Evolutionary conservation across 192 early-diverging fungal species (phyloP).

Genomic region (Dissophora ornata): DNA sequence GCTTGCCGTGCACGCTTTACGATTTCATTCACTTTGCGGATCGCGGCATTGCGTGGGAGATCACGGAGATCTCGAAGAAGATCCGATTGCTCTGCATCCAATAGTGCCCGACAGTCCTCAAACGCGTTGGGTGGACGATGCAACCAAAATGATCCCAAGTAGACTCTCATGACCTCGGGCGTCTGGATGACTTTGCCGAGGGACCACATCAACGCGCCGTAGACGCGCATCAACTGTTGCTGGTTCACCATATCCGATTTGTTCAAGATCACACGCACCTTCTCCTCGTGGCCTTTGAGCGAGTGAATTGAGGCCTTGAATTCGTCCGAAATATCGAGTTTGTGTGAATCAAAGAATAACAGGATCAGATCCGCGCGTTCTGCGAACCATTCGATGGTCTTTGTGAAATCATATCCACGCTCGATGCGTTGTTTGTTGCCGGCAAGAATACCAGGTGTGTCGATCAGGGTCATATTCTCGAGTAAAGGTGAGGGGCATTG

Average conservation of each 20-base stretch:
- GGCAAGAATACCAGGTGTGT: conserved; percentile 91
- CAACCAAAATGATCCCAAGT: conserved; percentile 83
- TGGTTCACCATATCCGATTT: conserved; percentile 89
- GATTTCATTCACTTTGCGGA: conserved; percentile 92
- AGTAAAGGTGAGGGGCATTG: conserved; percentile 80
- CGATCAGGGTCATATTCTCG: conserved; percentile 86
- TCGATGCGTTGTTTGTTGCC: conserved; percentile 87
- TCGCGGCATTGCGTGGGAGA: conserved; percentile 82
- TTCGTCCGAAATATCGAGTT: conserved; percentile 91
- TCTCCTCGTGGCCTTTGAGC: conserved; percentile 87
- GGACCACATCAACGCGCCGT: conserved; percentile 95
- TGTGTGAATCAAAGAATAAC: conserved; percentile 89
- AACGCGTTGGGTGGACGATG: conserved; percentile 73
- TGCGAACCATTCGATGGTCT: conserved; percentile 88
- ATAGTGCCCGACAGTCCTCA: conserved; percentile 76
- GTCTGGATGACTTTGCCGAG: conserved; percentile 89
- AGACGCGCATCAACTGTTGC: conserved; percentile 90
- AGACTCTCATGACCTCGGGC: conserved; percentile 92
- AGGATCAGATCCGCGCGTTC: conserved; percentile 87
- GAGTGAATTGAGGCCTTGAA: conserved; percentile 84
- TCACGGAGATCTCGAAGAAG: conserved; percentile 78
- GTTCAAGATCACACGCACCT: conserved; percentile 87
- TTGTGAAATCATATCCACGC: conserved; percentile 85
- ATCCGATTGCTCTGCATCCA: conserved; percentile 81
- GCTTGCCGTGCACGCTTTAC: conserved; percentile 86